Conservation (phyloP, 192 early-diverging fungal genomes). For the Coemansia sp. region DNA sequence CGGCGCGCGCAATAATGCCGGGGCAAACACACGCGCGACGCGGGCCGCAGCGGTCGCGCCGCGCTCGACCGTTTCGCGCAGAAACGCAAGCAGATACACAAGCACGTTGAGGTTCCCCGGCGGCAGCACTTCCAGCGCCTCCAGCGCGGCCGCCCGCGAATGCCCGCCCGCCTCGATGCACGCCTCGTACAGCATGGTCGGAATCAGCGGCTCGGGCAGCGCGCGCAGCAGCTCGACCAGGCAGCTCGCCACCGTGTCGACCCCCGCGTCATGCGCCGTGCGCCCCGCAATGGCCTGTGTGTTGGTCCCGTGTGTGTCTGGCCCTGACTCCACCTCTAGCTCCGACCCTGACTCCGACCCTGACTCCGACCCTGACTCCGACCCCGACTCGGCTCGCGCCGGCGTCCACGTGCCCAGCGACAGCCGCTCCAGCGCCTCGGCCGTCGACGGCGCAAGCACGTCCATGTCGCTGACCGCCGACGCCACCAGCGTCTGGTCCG, state of each 20-base stretch:
- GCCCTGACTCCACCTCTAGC: neutral
- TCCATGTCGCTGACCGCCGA: slow-evolving; percentile 21
- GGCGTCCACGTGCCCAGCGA: slow-evolving; percentile 20
- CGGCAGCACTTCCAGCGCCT: slow-evolving; percentile 62
- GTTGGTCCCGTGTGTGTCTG: slow-evolving; percentile 4
- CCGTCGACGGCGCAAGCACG: slow-evolving; percentile 13
- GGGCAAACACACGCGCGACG: slow-evolving; percentile 34
- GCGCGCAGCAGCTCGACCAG: slow-evolving; percentile 69
- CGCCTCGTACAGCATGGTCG: slow-evolving; percentile 58
- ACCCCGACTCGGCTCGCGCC: neutral
- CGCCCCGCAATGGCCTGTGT: slow-evolving; percentile 39
- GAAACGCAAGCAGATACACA: slow-evolving; percentile 76
- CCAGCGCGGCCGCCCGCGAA: slow-evolving; percentile 42
- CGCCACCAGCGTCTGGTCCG: slow-evolving; percentile 41
- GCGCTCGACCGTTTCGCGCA: slow-evolving; percentile 59
- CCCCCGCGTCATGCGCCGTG: slow-evolving; percentile 52
- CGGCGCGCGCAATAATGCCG: slow-evolving; percentile 27
- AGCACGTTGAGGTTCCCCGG: slow-evolving; percentile 72
- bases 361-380: too few species aligned
- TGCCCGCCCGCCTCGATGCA: slow-evolving; percentile 62
- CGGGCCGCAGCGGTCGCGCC: slow-evolving; percentile 32
- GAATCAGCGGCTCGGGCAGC: slow-evolving; percentile 74
- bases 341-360: slow-evolving; percentile 8
- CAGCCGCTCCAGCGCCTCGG: slow-evolving; percentile 37
- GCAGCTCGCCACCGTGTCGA: slow-evolving; percentile 66